Conservation (phyloP, 768 basidiomycete genomes). For the Tylopilus rubrobrunneus region DNA sequence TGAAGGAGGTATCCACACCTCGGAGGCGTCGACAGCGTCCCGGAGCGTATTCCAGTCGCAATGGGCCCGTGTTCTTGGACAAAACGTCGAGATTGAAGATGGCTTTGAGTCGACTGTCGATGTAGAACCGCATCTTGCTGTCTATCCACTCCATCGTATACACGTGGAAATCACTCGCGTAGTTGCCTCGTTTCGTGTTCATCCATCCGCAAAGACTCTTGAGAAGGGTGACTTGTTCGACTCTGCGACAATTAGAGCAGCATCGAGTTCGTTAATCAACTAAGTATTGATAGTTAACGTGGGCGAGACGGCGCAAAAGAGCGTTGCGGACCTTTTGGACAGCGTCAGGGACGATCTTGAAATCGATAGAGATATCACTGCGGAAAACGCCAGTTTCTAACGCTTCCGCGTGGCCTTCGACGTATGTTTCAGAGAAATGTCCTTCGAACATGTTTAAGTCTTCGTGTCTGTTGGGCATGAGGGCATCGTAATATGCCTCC, state of each 20-base stretch:
- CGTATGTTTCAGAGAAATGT: conserved; percentile 96
- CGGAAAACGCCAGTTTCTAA: conserved; percentile 97
- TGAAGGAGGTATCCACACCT: too few species aligned
- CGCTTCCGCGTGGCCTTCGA: conserved; percentile 98
- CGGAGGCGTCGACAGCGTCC: too few species aligned
- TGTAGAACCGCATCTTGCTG: conserved; percentile 50
- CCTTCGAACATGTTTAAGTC: conserved; percentile 95
- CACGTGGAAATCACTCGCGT: conserved; percentile 46
- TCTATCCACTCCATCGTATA: conserved; percentile 61
- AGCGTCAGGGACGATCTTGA: conserved; percentile 88
- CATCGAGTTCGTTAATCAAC: conserved; percentile 93
- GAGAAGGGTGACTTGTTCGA: conserved; percentile 20
- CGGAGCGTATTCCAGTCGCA: too few species aligned
- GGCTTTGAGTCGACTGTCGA: conserved; percentile 48
- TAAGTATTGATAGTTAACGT: conserved; percentile 26
- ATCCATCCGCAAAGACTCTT: conserved; percentile 37
- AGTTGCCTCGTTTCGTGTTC: conserved; percentile 39
- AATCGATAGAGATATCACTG: conserved; percentile 91
- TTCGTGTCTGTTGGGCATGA: conserved; percentile 91
- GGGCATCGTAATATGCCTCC: conserved; percentile 59
- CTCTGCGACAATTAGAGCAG: conserved; percentile 53
- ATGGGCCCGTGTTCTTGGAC: conserved; percentile 30
- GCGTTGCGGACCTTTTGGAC: conserved; percentile 64
- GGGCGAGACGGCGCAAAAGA: neutral
- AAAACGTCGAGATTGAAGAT: conserved; percentile 48